phyloP scores from a whole-genome alignment of 352 stramenopile species.

The Pythium volutum region DNA sequence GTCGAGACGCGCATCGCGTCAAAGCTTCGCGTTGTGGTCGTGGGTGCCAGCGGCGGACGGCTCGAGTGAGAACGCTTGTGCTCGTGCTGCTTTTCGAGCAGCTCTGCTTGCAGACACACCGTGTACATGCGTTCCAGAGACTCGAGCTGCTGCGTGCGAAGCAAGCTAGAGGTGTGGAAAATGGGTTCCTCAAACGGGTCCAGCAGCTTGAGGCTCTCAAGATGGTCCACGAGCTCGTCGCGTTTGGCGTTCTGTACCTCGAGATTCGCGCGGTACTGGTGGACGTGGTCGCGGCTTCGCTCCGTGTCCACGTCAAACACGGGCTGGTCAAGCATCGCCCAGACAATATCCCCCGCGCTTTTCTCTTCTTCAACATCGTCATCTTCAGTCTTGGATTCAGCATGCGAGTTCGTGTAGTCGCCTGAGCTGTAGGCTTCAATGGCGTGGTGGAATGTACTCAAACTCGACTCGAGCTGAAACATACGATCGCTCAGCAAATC shows the following conservation, averaged over 20 bases:
- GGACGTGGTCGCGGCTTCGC: constrained; percentile 61
- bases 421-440: constrained; percentile 38
- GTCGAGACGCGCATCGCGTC: not conserved
- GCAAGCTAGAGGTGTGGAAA: constrained; percentile 25
- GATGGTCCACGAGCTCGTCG: constrained; percentile 53
- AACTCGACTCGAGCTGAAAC: constrained; percentile 84
- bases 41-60: constrained; percentile 22
- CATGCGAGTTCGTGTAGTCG: constrained; percentile 7
- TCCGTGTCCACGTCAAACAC: constrained; percentile 82
- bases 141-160: constrained; percentile 42
- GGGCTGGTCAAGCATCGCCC: constrained; percentile 70
- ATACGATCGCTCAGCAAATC: constrained; percentile 86
- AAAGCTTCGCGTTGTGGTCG: not conserved
- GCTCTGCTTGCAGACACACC: constrained; percentile 55
- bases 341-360: constrained; percentile 55
- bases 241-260: constrained; percentile 62
- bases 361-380: constrained; percentile 15
- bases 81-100: constrained; percentile 45
- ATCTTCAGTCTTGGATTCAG: constrained; percentile 22
- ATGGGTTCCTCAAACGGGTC: constrained; percentile 49
- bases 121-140: constrained; percentile 50
- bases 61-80: constrained; percentile 37
- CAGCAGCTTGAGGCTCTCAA: constrained; percentile 35
- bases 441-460: constrained; percentile 71
- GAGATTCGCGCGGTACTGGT: constrained; percentile 74